Evolutionary conservation across 176 grass and related monocot species (phyloP), one percentile per base, ranked within the genome.

Genomic region (Luzula sylvatica): DNA sequence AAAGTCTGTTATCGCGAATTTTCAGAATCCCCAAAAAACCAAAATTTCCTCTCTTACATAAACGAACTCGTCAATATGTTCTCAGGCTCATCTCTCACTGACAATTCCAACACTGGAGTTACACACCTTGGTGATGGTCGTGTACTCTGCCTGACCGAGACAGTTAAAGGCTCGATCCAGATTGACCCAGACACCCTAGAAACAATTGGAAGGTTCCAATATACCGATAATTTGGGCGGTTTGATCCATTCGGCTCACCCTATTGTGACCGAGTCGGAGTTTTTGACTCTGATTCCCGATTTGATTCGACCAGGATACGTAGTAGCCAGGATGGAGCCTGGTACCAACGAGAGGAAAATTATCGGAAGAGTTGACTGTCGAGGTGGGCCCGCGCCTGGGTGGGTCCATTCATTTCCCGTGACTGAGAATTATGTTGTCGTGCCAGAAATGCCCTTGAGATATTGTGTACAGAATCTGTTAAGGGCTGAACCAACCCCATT

Each of bases 61-160:
- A 65, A 81, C 15, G 78, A 98, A 61, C 75, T 98, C 1, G 81
- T 75, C 9, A 72, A 35, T 61, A 66, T 98, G 70, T 35, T 35
- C 61, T 83, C 86, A 5, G 93, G 93, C 23, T 65, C 82, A 9
- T 98, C 93, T 2, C 86, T 98, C 68, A 98, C 93, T 38, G 93
- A 98, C 78, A 98, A 98, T 82, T 59, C 93, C 68, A 98, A 98
- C 82, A 98, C 93, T 20, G 93, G 93, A 18, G 78, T 98, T 41
- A 76, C 86, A n/a, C 13, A 38, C 56, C 93, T 98, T 48, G 93
- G 86, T 39, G 93, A 98, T 70, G 93, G 93, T 44, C 85, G 93
- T 43, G 86, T 98, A 23, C 50, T 98, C 5, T 98, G 93, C 69
- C 86, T 98, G 7, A 98, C 93, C 15, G 93, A 98, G 68, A 98